Base-by-base conservation (phyloP, 495 filamentous ascomycete genomes). In the Tuber brumale region DNA sequence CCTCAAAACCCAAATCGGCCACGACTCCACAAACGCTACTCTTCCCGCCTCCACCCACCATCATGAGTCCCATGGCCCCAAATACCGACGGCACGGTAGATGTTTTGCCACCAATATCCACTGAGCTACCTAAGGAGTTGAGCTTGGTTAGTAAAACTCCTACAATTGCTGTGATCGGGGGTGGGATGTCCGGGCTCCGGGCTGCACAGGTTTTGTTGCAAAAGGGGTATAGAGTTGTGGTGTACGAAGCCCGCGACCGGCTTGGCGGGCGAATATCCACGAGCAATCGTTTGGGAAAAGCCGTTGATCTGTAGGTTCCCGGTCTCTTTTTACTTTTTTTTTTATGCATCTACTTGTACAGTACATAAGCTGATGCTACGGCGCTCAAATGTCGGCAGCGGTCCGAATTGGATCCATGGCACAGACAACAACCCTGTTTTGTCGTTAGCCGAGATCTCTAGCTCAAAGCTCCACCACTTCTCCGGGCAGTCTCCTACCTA, bases 321-420 rank as follows among this genome's bases (percentile, higher is more conserved):
- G 37, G 46, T 72, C 66, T 41, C 61, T 78, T 43, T 44, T 76
- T 61, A n/a, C n/a, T 72, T 37, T 42, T 31, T 70, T 74, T 39
- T 72, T 12, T 72, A 41, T 61, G 27, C 69, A 69, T 35, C 39
- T 39, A 39, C n/a, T n/a, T n/a, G n/a, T n/a, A n/a, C 51, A 19
- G 37, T 39, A 37, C 48, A 21, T 21, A 19, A 6, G 73, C 31
- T 72, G 27, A 72, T 74, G 46, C 35, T 46, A 14, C 3, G 70
- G 19, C 21, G 3, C n/a, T n/a, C 12, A 16, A 66, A 66, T 12
- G 57, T 31, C 27, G 57, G 57, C 79, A 92, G 93, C 35, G 95
- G 95, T 9, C 91, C 95, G 10, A 98, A 97, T 82, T 97, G 95
- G 95, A 96, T 97, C 41, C 95, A 98, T 83, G 95, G 95, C 48